Evolutionary conservation across 208 protist genomes (phyloP), one percentile per base, ranked within the genome.

Genomic region (Blastocrithidia nonstop): DNA sequence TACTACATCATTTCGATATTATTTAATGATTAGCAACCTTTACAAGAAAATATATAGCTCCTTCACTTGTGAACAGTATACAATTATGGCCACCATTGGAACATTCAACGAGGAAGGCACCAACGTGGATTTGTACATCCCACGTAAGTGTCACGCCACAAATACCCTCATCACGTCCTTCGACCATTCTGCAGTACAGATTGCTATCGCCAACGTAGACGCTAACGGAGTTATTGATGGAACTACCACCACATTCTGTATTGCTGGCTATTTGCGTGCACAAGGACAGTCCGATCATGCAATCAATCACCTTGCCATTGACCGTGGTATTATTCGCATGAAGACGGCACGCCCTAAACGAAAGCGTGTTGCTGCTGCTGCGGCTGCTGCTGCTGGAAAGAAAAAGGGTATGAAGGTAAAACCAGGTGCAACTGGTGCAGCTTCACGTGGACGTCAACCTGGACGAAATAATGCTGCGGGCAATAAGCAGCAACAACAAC

Each of bases 71-170:
- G 37, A 19, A 7, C 44, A 23, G 29, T 66, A 22, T 13, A 25
- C 54, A 68, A 49, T 43, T 55, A 90, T 90, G 80, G 60, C 73
- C 53, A 67, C 75, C 61, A 90, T 91, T 47, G 82, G 82, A 58
- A 87, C 66, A 20, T 69, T 72, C 70, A 96, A 97, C 74, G 84
- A 88, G 49, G 81, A 91, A 56, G 85, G 81, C 40, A 61, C 78
- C 39, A 90, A 83, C 45, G 78, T 97, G 48, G 94, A 97, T 54
- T 66, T 97, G 24, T 97, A 97, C 83, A 93, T 94, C 61, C 94
- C 94, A 42, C 80, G 94, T 64, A 97, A 97, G 77, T 97, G 94
- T 88, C 90, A 94, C 55, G 88, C 93, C 62, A 96, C 95, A 41
- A 95, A 95, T 82, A 67, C 63, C 53, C 71, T 97, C 32, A 97